Evolutionary conservation across 176 grass and related monocot species (phyloP).

Genomic region (Leersia perrieri): DNA sequence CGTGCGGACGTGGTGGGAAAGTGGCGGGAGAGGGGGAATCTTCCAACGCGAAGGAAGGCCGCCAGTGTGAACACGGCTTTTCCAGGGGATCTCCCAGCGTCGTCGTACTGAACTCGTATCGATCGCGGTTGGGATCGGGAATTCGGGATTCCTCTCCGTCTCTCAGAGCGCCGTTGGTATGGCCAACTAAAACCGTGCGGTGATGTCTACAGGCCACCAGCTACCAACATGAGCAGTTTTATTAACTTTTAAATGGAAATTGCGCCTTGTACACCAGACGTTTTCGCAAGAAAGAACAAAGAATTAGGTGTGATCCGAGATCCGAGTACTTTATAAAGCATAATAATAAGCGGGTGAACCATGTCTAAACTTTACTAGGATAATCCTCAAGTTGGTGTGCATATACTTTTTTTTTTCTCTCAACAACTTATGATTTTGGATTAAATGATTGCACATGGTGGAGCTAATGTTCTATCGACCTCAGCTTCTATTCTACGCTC

Average conservation of each 20-base stretch:
- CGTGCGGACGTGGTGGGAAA: constrained; percentile 28
- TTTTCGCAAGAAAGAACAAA: background rate
- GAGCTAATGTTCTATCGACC: background rate
- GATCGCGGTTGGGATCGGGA: background rate
- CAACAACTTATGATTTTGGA: background rate
- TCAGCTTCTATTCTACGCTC: background rate
- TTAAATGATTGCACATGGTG: background rate
- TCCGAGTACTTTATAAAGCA: background rate
- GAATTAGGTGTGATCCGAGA: background rate
- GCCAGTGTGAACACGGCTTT: constrained; percentile 39
- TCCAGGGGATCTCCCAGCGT: constrained; percentile 24
- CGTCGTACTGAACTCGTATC: background rate
- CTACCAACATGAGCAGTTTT: background rate
- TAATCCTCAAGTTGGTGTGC: background rate
- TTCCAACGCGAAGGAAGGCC: background rate
- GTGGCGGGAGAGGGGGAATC: constrained; percentile 20
- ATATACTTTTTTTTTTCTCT: background rate
- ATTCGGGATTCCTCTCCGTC: background rate
- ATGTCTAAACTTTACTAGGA: background rate
- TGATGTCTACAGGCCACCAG: background rate
- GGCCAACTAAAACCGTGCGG: background rate
- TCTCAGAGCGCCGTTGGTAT: background rate
- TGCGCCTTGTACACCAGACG: background rate
- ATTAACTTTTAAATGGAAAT: too few species aligned
- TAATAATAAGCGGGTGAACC: background rate